Conservation (phyloP, 2,329 filamentous ascomycete genomes). For the Colletotrichum trifolii region DNA sequence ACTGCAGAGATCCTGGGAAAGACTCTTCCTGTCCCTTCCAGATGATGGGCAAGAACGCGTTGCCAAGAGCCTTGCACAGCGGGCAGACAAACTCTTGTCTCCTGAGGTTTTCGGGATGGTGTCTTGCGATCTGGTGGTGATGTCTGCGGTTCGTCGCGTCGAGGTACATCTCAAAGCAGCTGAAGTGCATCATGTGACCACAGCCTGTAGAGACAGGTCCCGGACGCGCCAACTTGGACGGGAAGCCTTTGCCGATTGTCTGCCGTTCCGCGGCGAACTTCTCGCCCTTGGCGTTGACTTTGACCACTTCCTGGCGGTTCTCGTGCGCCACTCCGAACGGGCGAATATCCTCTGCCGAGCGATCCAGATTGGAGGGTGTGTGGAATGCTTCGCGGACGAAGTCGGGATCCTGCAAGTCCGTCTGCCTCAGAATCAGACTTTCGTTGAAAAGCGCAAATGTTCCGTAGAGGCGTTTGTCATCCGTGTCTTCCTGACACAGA, state of each 20-base stretch:
- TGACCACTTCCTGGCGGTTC: conserved; percentile 82
- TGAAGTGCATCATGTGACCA: conserved; percentile 98
- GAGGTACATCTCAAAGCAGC: conserved; percentile 93
- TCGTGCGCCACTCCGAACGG: conserved; percentile 93
- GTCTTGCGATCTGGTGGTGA: conserved; percentile 89
- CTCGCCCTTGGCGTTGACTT: conserved; percentile 78
- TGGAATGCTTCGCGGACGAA: conserved; percentile 85
- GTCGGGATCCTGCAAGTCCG: conserved; percentile 82
- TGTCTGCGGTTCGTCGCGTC: conserved; percentile 87
- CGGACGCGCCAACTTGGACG: conserved; percentile 70
- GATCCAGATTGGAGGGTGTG: conserved; percentile 84
- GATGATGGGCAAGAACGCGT: conserved; percentile 92
- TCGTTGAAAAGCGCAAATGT: conserved; percentile 92
- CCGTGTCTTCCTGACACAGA: conserved; percentile 94
- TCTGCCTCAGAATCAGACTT: conserved; percentile 88
- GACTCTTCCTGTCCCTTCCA: conserved; percentile 94
- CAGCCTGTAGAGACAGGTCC: conserved; percentile 92
- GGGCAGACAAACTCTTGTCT: conserved; percentile 95
- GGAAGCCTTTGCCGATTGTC: conserved; percentile 89
- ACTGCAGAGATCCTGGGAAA: conserved; percentile 78
- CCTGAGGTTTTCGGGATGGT: conserved; percentile 85
- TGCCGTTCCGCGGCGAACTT: conserved; percentile 80
- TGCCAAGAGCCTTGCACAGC: conserved; percentile 95
- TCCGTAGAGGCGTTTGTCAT: conserved; percentile 88
- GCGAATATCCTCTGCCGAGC: conserved; percentile 82